phyloP scores from a whole-genome alignment of 2,329 filamentous ascomycete species.

The Ceratocystis lukuohia region DNA sequence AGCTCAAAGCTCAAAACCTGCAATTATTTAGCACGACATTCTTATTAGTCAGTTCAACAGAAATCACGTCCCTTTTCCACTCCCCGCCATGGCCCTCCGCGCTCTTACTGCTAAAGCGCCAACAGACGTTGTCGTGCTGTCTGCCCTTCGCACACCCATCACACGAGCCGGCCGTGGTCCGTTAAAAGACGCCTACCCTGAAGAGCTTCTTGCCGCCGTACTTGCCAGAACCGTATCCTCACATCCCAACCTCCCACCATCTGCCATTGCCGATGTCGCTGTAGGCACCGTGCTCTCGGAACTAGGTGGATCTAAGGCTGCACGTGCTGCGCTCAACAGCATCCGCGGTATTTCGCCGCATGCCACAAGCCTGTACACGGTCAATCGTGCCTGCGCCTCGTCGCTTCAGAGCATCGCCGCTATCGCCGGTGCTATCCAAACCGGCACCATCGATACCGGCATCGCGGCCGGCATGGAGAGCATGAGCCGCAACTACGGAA shows the following conservation, averaged over 20 bases:
- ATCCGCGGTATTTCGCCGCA: constrained; percentile 51
- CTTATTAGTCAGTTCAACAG: neutral
- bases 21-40: neutral
- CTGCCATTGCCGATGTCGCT: constrained; percentile 48
- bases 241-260: constrained; percentile 58
- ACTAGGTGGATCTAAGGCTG: constrained; percentile 79
- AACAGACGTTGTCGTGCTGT: constrained; percentile 79
- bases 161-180: constrained; percentile 81
- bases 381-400: constrained; percentile 76
- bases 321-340: constrained; percentile 80
- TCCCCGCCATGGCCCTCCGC: neutral
- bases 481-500: constrained; percentile 87
- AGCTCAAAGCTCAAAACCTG: no score
- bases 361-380: constrained; percentile 64
- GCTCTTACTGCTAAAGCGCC: constrained; percentile 11
- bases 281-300: constrained; percentile 85
- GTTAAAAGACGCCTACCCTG: constrained; percentile 85
- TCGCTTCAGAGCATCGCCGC: constrained; percentile 64
- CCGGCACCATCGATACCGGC: constrained; percentile 57
- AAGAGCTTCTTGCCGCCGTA: constrained; percentile 72
- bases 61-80: neutral
- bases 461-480: constrained; percentile 89
- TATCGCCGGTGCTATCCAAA: constrained; percentile 62
- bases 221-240: constrained; percentile 39
- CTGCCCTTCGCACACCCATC: constrained; percentile 78